Evolutionary conservation across 768 basidiomycete genomes (phyloP), one percentile per base, ranked within the genome.

Genomic region (Postia placenta): DNA sequence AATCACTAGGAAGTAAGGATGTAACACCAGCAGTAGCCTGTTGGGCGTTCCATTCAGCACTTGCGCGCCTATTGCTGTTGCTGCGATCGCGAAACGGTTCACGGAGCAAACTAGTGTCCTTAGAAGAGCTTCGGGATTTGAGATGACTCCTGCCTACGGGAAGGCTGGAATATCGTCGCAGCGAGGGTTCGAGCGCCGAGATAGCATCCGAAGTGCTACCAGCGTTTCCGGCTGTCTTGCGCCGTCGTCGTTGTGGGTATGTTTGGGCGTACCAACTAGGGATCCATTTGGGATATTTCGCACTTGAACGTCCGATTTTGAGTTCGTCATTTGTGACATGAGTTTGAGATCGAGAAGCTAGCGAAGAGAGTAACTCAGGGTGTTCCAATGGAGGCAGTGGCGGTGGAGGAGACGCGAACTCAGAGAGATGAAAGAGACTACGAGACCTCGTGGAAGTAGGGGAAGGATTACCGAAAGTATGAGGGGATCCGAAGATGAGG

Each of bases 31-130:
- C 68, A 9, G 58, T 64, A 28, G 76, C 80, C 56, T 76, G 74
- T 46, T 69, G 60, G 15, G 79, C 70, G 42, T 70, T 79, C 67
- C 76, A 81, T 44, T 82, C 80, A 23, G 81, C 80, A 55, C 81
- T 83, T 39, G 67, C 65, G 39, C 80, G 71, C 57, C 81, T 67
- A 44, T 67, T 69, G 49, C 66, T 66, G 62, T 64, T 69, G 42
- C n/a, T n/a, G n/a, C n/a, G n/a, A n/a, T 19, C 22, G 43, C 25
- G 45, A 33, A 36, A 23, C 15, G 14, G 19, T 11, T 20, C 5
- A 27, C 17, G 15, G 12, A 5, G 33, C 35, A 11, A 39, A 27
- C 19, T 17, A 25, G 11, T 49, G 15, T 44, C 37, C 12, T 27
- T 36, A 17, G 52, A 43, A n/a, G 49, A 35, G 12, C 30, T 44